Conservation (phyloP, 352 stramenopile genomes). For the Phytopythium helicoides region DNA sequence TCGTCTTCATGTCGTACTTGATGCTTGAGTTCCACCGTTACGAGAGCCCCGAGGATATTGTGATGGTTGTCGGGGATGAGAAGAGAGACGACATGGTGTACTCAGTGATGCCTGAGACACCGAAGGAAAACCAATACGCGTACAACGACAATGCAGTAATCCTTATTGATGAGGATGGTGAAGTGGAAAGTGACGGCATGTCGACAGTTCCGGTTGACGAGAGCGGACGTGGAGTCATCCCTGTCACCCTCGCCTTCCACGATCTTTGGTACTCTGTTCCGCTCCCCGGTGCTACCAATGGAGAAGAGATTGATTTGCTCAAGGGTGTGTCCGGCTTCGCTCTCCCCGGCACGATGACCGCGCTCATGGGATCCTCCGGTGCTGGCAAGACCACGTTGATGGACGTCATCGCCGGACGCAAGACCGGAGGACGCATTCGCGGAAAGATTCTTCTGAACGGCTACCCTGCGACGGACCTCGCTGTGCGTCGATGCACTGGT, state of each 20-base stretch:
- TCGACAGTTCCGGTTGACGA: constrained; percentile 14
- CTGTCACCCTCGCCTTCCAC: constrained; percentile 33
- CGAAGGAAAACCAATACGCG: constrained; percentile 11
- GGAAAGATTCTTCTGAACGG: constrained; percentile 88
- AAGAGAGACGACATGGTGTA: constrained; percentile 15
- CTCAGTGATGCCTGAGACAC: constrained; percentile 15
- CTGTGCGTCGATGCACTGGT: constrained; percentile 29
- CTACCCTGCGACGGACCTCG: constrained; percentile 35
- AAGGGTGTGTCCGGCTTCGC: constrained; percentile 39
- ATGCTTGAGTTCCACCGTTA: too few relatives aligned
- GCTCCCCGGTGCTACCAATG: constrained; percentile 15
- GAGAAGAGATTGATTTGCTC: constrained; percentile 38
- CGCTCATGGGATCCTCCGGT: constrained; percentile 52
- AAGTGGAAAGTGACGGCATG: constrained; percentile 9
- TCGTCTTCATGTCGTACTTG: too few relatives aligned
- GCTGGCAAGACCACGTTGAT: constrained; percentile 82
- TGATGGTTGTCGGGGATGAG: constrained; percentile 15
- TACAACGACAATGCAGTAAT: constrained; percentile 7
- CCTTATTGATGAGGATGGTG: constrained; percentile 14
- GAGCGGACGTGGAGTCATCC: constrained; percentile 18
- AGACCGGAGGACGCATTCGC: constrained; percentile 76
- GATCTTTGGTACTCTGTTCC: constrained; percentile 43
- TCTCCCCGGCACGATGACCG: constrained; percentile 40
- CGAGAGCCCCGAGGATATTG: constrained; percentile 15
- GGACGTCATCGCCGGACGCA: constrained; percentile 89